A percentile compares a stretch with the other conserved stretches of the same genome.
These are phyloP conservation scores for Aspergillus sclerotiicarbonarius DNA, from an alignment of 495 filamentous ascomycete genomes.

Conservation along the genomic window DNA sequence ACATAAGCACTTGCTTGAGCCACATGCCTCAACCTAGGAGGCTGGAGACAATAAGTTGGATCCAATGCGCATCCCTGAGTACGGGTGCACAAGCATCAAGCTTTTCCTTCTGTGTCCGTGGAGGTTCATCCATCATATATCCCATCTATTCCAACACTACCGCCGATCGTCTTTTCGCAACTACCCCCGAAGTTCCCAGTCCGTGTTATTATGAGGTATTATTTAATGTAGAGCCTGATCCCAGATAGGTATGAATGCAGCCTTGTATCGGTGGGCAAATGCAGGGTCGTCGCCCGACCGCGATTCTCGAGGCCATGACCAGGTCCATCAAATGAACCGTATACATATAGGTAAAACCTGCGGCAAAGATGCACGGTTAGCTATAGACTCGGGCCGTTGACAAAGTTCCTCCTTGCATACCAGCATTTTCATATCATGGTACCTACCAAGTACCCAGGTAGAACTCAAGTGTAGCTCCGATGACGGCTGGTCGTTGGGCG, in stretches of 20 bases:
- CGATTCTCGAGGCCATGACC: not conserved
- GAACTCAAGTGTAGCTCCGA: too few species aligned
- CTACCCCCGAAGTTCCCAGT: not conserved
- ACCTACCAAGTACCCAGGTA: too few species aligned
- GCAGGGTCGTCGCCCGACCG: not conserved
- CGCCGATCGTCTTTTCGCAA: not conserved
- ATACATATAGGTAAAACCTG: too few species aligned
- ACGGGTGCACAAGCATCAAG: not conserved
- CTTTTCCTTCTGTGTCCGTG: not conserved
- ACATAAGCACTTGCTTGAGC: not conserved
- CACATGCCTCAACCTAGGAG: not conserved
- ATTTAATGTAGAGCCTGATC: not conserved
- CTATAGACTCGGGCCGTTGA: too few species aligned
- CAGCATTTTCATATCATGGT: too few species aligned
- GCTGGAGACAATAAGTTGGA: not conserved
- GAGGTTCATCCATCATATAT: not conserved
- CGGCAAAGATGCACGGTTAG: too few species aligned
- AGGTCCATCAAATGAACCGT: too few species aligned
- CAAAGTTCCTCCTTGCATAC: too few species aligned
- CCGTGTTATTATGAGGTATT: not conserved
- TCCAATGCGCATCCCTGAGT: not conserved
- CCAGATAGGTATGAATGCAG: not conserved
- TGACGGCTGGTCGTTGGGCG: not conserved
- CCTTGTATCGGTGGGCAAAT: not conserved
- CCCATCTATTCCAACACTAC: too few species aligned